These are phyloP conservation scores for Aspergillus brunneoviolaceus DNA, from an alignment of 2,329 filamentous ascomycete species.

Conservation along the genomic window DNA sequence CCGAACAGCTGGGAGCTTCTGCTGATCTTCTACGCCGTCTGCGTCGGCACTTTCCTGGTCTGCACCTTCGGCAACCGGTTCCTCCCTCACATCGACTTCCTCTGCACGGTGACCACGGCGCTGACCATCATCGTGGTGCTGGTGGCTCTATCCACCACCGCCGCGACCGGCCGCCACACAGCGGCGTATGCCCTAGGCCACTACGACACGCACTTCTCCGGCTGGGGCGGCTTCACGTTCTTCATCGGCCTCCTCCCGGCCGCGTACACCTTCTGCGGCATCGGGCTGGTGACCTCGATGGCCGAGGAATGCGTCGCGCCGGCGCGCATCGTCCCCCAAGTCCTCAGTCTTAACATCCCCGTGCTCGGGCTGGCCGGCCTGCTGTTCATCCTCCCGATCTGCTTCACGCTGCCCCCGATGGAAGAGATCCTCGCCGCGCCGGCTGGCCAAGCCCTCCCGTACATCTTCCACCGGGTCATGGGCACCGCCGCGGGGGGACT, in stretches of 20 bases:
- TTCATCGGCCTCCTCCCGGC: conserved; percentile 62
- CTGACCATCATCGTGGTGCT: conserved; percentile 58
- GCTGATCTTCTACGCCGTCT: conserved; percentile 69
- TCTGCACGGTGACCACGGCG: conserved; percentile 57
- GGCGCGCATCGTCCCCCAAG: conserved; percentile 53
- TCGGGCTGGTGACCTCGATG: conserved; percentile 65
- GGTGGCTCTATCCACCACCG: conserved; percentile 57
- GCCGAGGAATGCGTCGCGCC: conserved; percentile 60
- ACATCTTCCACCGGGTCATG: conserved; percentile 53
- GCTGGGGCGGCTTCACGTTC: conserved; percentile 61
- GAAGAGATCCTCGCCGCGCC: conserved; percentile 48
- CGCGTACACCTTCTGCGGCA: conserved; percentile 59
- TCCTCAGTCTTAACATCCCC: conserved; percentile 53
- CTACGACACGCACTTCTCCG: conserved; percentile 57
- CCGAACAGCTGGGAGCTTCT: conserved; percentile 65
- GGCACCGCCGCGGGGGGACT: conserved; percentile 50
- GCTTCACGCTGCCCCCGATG: conserved; percentile 51
- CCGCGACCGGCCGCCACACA: conserved; percentile 54
- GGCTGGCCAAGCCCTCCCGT: conserved; percentile 51
- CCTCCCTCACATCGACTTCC: conserved; percentile 62
- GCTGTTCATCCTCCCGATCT: conserved; percentile 58
- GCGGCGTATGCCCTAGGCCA: conserved; percentile 55
- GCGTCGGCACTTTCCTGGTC: conserved; percentile 62
- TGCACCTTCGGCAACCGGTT: conserved; percentile 67
- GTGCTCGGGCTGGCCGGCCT: conserved; percentile 56